Evolutionary conservation across 1,139 yeast genomes (phyloP), one percentile per base, ranked within the genome.

Genomic region (Pichia sp.): DNA sequence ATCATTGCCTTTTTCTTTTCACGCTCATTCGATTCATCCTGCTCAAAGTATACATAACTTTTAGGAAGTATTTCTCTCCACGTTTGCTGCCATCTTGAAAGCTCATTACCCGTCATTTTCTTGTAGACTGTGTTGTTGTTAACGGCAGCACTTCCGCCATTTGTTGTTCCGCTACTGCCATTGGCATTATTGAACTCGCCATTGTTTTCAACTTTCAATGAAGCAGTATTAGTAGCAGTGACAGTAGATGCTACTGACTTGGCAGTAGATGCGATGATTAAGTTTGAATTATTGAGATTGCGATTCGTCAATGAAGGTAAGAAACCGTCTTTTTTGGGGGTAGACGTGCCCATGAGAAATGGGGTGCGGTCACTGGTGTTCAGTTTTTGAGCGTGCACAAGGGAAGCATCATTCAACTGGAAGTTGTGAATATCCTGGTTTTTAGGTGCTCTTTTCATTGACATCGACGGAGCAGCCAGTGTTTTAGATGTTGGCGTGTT

Each of bases 21-120:
- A 55, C 76, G 66, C 48, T 74, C 66, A 55, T 73, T 76, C 8
- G 73, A 75, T 44, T 89, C 95, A 44, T 59, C 66, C 37, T 80
- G 77, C 67, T 90, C 97, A 65, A 91, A 89, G 67, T 87, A 93
- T 21, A 89, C 86, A 28, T 80, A 79, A 30, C 91, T 80, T 52
- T 77, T 82, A 46, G 78, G 77, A 87, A 91, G 83, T 58, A 88
- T 87, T 55, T 76, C 75, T 51, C 83, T 75, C 96, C 97, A 91
- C 52, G 85, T 82, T 48, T 75, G 75, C 64, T 87, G 91, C 98
- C 98, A 91, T 59, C 76, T 79, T 49, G 72, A 70, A 50, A 85
- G 67, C 57, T 84, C 88, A 23, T 59, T 60, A 22, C 68, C 70
- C 7, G 64, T 63, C 65, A 65, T 62, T 40, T 64, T 60, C 28